A percentile compares a stretch with the other conserved stretches of the same genome.
phyloP scores from a whole-genome alignment of 306 rosid species.

The Gillenia trifoliata region DNA sequence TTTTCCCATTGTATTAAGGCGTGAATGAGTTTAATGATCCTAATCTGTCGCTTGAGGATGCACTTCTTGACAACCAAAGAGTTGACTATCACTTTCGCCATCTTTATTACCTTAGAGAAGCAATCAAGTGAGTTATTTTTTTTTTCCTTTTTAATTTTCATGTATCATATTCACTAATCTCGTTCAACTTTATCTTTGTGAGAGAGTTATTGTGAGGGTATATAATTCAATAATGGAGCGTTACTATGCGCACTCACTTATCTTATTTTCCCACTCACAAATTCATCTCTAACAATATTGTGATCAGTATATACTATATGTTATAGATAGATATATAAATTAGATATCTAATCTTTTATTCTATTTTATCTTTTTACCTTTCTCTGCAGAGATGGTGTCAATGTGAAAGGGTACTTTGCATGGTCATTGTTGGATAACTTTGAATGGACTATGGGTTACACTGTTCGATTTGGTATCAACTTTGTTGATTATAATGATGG shows the following conservation, averaged over 20 bases:
- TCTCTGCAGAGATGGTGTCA: constrained; percentile 27
- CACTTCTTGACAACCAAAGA: constrained; percentile 33
- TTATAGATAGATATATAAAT: background rate
- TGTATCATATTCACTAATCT: background rate
- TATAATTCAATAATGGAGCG: too few species aligned
- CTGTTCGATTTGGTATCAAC: constrained; percentile 38
- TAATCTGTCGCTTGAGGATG: constrained; percentile 24
- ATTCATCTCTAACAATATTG: too few species aligned
- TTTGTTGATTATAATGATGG: constrained; percentile 41
- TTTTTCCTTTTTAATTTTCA: background rate
- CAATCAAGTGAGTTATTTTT: constrained; percentile 27
- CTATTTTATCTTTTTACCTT: background rate
- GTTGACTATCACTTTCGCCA: constrained; percentile 37
- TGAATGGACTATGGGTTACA: constrained; percentile 48
- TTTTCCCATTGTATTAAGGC: constrained; percentile 25
- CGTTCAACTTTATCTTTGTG: background rate
- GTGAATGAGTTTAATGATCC: constrained; percentile 33
- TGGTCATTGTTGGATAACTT: constrained; percentile 51
- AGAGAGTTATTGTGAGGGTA: too few species aligned
- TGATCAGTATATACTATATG: too few species aligned
- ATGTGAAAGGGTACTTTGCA: constrained; percentile 52
- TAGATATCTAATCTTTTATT: background rate
- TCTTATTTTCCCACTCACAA: too few species aligned
- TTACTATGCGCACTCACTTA: too few species aligned
- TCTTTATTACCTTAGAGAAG: constrained; percentile 31